phyloP scores from a whole-genome alignment of 2,329 filamentous ascomycete genomes.

The Aaosphaeria pasadenensis region DNA sequence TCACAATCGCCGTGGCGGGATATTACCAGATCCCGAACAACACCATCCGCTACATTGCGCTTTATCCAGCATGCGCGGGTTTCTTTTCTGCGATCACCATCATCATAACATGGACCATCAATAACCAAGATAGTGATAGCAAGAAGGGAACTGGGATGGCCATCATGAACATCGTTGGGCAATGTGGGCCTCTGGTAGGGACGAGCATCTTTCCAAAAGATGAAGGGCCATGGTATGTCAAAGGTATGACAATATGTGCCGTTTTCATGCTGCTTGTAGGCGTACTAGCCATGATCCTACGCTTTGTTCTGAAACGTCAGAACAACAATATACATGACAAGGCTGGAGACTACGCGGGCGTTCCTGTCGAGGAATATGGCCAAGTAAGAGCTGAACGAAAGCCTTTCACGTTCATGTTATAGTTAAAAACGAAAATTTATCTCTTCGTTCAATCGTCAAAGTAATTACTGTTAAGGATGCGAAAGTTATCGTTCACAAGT shows the following conservation, averaged over 20 bases:
- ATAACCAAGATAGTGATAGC: constrained; percentile 71
- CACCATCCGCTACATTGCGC: constrained; percentile 63
- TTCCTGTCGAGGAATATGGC: constrained; percentile 22
- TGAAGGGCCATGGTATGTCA: constrained; percentile 49
- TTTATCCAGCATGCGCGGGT: constrained; percentile 75
- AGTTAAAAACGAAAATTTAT: not conserved
- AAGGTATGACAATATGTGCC: constrained; percentile 51
- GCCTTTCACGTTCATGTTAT: constrained; percentile 30
- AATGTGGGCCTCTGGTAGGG: constrained; percentile 66
- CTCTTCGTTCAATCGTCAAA: no score
- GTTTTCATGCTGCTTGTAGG: constrained; percentile 49
- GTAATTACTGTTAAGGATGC: no score
- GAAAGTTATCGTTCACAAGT: no score
- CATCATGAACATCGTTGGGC: constrained; percentile 76
- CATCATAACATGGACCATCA: constrained; percentile 84
- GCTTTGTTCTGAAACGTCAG: constrained; percentile 36
- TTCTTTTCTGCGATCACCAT: constrained; percentile 86
- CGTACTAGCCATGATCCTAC: constrained; percentile 41
- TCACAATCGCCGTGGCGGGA: constrained; percentile 59
- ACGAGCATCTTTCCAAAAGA: constrained; percentile 53
- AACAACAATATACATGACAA: constrained; percentile 14
- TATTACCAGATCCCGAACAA: constrained; percentile 33
- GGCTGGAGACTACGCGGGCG: constrained; percentile 20
- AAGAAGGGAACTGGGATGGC: constrained; percentile 75
- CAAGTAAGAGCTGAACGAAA: constrained; percentile 8